A percentile compares a stretch with the other conserved stretches of the same genome.
Evolutionary conservation across 352 stramenopile species (phyloP).

Genomic region (Pythium apleroticum): DNA sequence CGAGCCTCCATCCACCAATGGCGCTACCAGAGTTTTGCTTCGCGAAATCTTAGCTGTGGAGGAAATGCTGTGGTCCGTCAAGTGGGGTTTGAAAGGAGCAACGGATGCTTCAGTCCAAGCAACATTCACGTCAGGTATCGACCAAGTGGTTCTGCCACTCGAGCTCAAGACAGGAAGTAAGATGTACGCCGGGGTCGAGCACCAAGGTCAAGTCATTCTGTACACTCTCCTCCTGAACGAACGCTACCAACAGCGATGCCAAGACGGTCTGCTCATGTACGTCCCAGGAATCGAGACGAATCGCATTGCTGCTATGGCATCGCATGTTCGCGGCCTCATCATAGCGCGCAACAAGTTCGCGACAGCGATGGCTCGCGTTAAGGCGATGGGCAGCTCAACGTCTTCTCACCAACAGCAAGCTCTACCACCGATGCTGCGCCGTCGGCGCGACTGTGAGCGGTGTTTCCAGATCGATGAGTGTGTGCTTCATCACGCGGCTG

Average conservation of each 20-base stretch:
- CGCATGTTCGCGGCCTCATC: conserved; percentile 65
- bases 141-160: conserved; percentile 50
- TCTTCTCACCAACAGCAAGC: conserved; percentile 41
- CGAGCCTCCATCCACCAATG: conserved; percentile 23
- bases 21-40: conserved; percentile 35
- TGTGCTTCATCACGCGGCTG: conserved; percentile 77
- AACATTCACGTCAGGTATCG: conserved; percentile 29
- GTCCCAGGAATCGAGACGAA: conserved; percentile 70
- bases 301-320: conserved; percentile 51
- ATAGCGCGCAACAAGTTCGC: conserved; percentile 71
- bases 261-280: conserved; percentile 74
- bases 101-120: conserved; percentile 72
- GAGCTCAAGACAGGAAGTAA: conserved; percentile 91
- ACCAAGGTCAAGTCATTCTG: conserved; percentile 87
- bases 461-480: conserved; percentile 88
- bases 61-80: conserved; percentile 86
- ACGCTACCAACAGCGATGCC: conserved; percentile 62
- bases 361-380: conserved; percentile 55
- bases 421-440: conserved; percentile 75
- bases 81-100: conserved; percentile 81
- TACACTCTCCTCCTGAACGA: conserved; percentile 86
- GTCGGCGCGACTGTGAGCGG: conserved; percentile 58
- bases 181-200: conserved; percentile 45
- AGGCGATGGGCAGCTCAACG: conserved; percentile 47
- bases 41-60: conserved; percentile 64